phyloP scores from a whole-genome alignment of 805 yeast species.

The Cyberlindnera meyerae region DNA sequence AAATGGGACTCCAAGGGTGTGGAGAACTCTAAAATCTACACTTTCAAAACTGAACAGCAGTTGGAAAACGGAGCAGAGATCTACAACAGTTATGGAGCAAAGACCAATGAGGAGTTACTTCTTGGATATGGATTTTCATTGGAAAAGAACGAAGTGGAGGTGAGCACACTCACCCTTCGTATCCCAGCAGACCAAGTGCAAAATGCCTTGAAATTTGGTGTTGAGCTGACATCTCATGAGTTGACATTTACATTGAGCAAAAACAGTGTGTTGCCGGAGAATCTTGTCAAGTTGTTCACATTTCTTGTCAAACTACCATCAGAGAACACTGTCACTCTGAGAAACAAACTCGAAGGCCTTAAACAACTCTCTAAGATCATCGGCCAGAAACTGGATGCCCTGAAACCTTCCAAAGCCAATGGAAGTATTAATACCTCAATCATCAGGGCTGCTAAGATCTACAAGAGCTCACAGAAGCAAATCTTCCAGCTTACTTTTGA shows the following conservation, averaged over 20 bases:
- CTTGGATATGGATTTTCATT: slow-evolving; percentile 78
- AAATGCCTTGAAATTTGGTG: slow-evolving; percentile 32
- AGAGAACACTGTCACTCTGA: slow-evolving; percentile 42
- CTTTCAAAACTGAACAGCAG: slow-evolving; percentile 37
- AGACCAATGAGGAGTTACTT: slow-evolving; percentile 78
- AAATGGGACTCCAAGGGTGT: slow-evolving; percentile 46
- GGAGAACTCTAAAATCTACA: slow-evolving; percentile 24
- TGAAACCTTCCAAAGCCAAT: slow-evolving; percentile 28
- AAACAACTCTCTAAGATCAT: slow-evolving; percentile 49
- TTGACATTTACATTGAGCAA: slow-evolving; percentile 37
- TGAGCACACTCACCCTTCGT: slow-evolving; percentile 55
- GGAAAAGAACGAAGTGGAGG: slow-evolving; percentile 52
- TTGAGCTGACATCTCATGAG: slow-evolving; percentile 36
- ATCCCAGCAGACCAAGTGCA: slow-evolving; percentile 31
- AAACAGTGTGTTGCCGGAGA: slow-evolving; percentile 35
- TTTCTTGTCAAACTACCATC: slow-evolving; percentile 44
- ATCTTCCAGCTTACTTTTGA: slow-evolving; percentile 44
- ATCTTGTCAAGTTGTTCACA: slow-evolving; percentile 50
- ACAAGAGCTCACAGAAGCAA: slow-evolving; percentile 44
- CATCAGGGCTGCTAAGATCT: slow-evolving; percentile 36
- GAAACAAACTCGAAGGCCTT: slow-evolving; percentile 60
- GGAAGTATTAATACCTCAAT: slow-evolving; percentile 22
- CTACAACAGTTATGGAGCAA: slow-evolving; percentile 81
- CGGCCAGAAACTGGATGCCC: slow-evolving; percentile 41
- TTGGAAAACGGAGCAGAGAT: slow-evolving; percentile 43